A percentile compares a stretch with the other conserved stretches of the same genome.
phyloP scores from a whole-genome alignment of 345 rosid species.

The Balakata baccata region DNA sequence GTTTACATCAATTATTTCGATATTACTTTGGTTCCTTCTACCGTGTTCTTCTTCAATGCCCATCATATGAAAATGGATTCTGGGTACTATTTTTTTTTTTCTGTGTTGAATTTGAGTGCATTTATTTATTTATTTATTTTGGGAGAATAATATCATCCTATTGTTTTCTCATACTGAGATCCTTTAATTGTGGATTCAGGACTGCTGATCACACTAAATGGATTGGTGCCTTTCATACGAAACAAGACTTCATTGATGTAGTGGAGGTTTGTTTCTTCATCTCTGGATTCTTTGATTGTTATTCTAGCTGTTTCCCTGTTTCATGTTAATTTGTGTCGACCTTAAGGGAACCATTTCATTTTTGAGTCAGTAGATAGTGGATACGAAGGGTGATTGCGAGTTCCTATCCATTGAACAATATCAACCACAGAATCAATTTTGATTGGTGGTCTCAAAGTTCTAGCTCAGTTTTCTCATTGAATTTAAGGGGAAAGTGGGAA shows the following conservation, averaged over 20 bases:
- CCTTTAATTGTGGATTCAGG: conserved; percentile 38
- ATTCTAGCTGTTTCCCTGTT: not conserved
- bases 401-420: too few relatives aligned
- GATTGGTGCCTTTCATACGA: conserved; percentile 73
- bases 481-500: too few relatives aligned
- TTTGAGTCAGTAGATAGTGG: too few relatives aligned
- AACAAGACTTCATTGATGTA: conserved; percentile 90
- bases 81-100: conserved; percentile 43
- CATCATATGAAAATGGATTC: conserved; percentile 97
- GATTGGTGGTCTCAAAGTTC: too few relatives aligned
- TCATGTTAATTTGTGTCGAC: not conserved
- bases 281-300: not conserved
- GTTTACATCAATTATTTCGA: conserved; percentile 86
- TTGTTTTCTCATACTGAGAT: not conserved
- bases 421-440: too few relatives aligned
- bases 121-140: not conserved
- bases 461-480: too few relatives aligned
- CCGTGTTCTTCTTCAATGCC: conserved; percentile 88
- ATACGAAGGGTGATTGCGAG: too few relatives aligned
- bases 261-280: conserved; percentile 57
- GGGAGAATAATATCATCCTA: not conserved
- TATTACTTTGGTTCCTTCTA: conserved; percentile 64
- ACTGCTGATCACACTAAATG: conserved; percentile 91
- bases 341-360: not conserved
- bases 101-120: not conserved